Base-by-base conservation (phyloP, 371 early-diverging fungal species). In the Mortierella polycephala region DNA sequence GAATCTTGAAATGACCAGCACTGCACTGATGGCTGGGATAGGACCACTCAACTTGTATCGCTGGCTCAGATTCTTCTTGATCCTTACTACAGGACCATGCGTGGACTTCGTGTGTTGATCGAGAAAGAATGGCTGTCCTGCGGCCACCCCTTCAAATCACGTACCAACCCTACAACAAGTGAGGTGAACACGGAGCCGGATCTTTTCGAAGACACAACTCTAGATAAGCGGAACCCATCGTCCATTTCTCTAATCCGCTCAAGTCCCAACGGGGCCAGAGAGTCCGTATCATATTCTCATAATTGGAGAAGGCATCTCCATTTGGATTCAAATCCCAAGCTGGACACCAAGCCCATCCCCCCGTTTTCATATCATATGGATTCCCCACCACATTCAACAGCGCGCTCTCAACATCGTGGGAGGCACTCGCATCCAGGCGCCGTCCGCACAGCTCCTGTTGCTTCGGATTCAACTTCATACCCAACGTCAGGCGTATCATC, bases 1-100 rank as follows among this genome's bases (percentile, higher is more conserved):
- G 12, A 18, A 12, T 39, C 13, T 51, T 9, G 20, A 50, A 12
- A 41, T 12, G 23, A 5, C 12, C 61, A 83, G 83, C 83, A 83
- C 55, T 83, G 83, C 52, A 82, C 83, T 11, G 83, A 83, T 63
- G 83, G 83, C 5, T 83, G 83, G 83, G 83, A 83, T 42, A 75
- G 83, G 59, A 83, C 83, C 14, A 80, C 83, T 9, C 83, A 83
- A 45, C 41, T 83, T 20, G 82, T 82, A 2, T 82, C 75, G 1
- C 57, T 83, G 23, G 75, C 83, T 2, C 83, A 83, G 46, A 73
- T 83, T 37, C 46, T 83, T 44, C 40, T 83, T 18, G 83, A 83
- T 54, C 83, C 83, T 9, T 83, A 65, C 53, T 83, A 69, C 58
- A 67, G 83, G 44, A 83, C 83, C 3, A 67, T 83, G 1, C 56